Evolutionary conservation across 2,329 filamentous ascomycete species (phyloP), one percentile per base, ranked within the genome.

Genomic region (Leptographium flavum): DNA sequence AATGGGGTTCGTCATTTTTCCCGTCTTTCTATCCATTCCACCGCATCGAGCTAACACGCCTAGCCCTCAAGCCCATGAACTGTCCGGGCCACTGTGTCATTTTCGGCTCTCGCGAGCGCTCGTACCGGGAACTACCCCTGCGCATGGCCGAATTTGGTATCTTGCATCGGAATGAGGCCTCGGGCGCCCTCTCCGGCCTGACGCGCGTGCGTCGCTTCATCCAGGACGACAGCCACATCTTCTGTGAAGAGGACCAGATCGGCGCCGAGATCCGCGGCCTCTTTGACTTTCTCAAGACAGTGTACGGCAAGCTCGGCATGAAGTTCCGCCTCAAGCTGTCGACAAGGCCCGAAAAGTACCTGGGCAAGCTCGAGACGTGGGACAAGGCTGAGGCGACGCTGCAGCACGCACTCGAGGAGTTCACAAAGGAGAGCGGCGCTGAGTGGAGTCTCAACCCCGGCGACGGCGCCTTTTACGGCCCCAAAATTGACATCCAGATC

Each of bases 401-500:
- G 42, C 81, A 79, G 57, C 72, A 80, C 49, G 86, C 88, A 17
- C 71, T 98, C 41, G 75, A 92, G 52, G 73, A 80, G 50, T 96
- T 95, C 62, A 73, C 76, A 46, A 65, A 64, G 19, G 61, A 63
- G 46, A 63, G 63, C 19, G 58, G 51, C 38, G 75, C 81, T 49
- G 73, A 79, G 30, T 98, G 92, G 92, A 83, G 86, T 61, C 70
- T 94, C 43, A 94, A 96, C 64, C 83, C 87, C 49, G 92, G 90
- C 47, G 92, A 98, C 56, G 92, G 92, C 59, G 92, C 92, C 44
- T 98, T 96, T 67, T 98, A 98, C 62, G 92, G 92, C 2, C 92
- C 92, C 43, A 98, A 98, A 76, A 94, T 96, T 55, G 92, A 98
- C 57, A 92, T 98, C 58, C 93, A 86, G 50, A 88, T 98, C 57